A percentile compares a stretch with the other conserved stretches of the same genome.
Conservation (phyloP, 176 grass and related monocot species). For the Rhynchospora pubera region DNA sequence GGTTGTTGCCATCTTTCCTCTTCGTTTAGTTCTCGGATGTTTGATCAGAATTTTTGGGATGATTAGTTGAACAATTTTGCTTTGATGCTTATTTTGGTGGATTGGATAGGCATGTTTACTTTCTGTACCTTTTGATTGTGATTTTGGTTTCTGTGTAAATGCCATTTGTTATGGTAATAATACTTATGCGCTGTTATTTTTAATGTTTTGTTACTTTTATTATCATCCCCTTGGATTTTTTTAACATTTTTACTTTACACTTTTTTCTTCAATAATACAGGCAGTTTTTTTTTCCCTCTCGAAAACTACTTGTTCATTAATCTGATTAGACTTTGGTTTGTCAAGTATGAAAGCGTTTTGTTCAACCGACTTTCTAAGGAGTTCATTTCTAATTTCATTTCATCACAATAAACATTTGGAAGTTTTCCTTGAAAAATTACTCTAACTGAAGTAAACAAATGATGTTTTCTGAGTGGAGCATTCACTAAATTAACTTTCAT, state of each 20-base stretch:
- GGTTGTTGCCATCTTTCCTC: neutral
- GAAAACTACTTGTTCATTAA: neutral
- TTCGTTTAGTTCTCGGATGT: neutral
- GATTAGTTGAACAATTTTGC: constrained; percentile 8
- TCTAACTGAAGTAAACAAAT: neutral
- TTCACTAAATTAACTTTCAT: neutral
- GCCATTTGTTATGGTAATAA: neutral
- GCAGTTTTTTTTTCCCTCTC: neutral
- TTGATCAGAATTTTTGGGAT: neutral
- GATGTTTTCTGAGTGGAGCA: neutral
- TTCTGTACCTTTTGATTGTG: neutral
- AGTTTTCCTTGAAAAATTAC: neutral
- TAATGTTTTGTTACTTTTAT: neutral
- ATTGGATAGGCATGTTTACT: neutral
- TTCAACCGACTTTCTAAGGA: neutral
- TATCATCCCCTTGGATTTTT: neutral
- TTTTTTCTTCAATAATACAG: neutral
- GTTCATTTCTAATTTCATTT: neutral
- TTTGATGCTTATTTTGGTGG: neutral
- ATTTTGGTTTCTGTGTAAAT: neutral
- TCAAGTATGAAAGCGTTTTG: neutral
- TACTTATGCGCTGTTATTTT: neutral
- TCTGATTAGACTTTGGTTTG: neutral
- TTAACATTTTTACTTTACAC: neutral
- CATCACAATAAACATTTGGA: neutral